Conservation (phyloP, 306 rosid species). For the Potentilla sterilis region DNA sequence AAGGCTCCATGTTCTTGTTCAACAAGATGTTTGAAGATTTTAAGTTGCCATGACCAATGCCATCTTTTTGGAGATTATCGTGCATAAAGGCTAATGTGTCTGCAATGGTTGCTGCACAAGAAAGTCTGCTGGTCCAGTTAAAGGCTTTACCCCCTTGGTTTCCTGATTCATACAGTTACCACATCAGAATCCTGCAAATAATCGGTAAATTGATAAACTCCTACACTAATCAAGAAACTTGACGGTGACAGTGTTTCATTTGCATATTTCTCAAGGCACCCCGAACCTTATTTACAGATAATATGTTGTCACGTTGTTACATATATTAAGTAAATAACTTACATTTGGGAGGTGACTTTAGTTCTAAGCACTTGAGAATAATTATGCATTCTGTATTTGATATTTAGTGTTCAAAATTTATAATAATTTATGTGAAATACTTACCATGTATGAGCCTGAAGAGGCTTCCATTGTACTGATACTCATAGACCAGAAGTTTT, state of each 20-base stretch:
- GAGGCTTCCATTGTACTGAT: conserved; percentile 70
- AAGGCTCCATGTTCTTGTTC: conserved; percentile 62
- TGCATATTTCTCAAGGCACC: background rate
- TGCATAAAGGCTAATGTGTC: conserved; percentile 83
- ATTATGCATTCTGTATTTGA: background rate
- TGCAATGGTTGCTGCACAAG: conserved; percentile 45
- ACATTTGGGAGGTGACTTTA: background rate
- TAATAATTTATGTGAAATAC: background rate
- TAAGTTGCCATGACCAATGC: conserved; percentile 67
- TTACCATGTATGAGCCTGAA: conserved; percentile 74
- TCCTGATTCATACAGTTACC: conserved; percentile 41
- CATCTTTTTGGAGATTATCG: conserved; percentile 44
- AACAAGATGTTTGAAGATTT: conserved; percentile 81
- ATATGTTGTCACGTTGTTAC: background rate
- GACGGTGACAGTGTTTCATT: background rate
- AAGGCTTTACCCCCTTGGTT: conserved; percentile 32
- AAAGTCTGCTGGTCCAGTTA: conserved; percentile 69
- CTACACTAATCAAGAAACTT: background rate
- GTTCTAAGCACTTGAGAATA: too few species aligned
- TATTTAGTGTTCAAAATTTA: background rate
- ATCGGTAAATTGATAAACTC: background rate
- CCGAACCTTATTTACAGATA: background rate
- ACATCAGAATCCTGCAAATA: background rate
- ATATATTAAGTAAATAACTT: background rate
- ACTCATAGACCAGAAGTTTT: conserved; percentile 84